Evolutionary conservation across 352 stramenopile genomes (phyloP), one percentile per base, ranked within the genome.

Genomic region (Phytopythium sindhum): DNA sequence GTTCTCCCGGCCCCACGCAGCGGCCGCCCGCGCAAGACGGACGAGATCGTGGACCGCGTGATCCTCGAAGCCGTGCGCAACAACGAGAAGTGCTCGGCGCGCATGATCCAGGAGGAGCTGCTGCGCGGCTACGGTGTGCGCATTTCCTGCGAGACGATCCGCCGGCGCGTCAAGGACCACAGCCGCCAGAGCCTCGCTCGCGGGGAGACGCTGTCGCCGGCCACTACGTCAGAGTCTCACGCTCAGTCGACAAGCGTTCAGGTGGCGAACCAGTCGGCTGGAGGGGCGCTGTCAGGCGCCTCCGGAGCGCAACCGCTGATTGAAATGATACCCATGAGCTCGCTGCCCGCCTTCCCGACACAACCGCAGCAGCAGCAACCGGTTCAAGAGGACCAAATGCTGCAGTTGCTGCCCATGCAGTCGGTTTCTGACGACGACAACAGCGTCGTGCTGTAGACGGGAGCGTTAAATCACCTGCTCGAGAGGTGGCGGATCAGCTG

Each of bases 61-160:
- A 90, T 91, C 44, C 51, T 88, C 28, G 73, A 89, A 57, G 80
- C 75, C 1, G 78, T 90, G 21, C 78, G 80, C 60, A 57, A 54
- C 2, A 86, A 88, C 60, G 69, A 79, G 39, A 86, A 84, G 64
- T 80, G 80, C 64, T 87, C 79, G 44, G 78, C 81, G 9, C 68
- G 78, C 19, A 73, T 79, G 56, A 86, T 89, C 56, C 80, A 90
- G 61, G 69, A 85, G 35, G 74, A 88, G 61, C 60, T 89, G 11
- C 57, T 75, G 47, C 65, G 51, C 15, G 71, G 65, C 17, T 87
- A 79, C 51, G 74, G 75, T 19, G 76, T 91, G 39, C 77, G 69
- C 11, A 74, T 91, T 42, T 88, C 80, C 14, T 91, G 81, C 57
- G 81, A 91, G 66, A 91, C 76, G 4, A 87, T 91, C 50, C 80